Evolutionary conservation across 306 rosid genomes (phyloP).

Genomic region (Cicer bijugum): DNA sequence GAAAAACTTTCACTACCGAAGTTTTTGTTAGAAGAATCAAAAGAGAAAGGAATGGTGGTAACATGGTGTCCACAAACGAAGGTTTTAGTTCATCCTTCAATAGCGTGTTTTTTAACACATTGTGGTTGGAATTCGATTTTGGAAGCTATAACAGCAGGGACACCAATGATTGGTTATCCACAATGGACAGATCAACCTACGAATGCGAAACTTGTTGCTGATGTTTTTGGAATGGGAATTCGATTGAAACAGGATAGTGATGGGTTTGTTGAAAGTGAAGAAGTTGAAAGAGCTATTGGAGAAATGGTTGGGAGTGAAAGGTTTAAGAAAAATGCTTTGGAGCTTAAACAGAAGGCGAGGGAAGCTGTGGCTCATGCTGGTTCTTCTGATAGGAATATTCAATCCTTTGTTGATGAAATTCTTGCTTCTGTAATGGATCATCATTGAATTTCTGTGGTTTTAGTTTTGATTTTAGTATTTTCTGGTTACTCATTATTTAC

Average conservation of each 20-base stretch:
- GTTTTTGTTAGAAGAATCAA: conserved; percentile 48
- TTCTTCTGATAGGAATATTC: conserved; percentile 54
- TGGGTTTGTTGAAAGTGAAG: conserved; percentile 44
- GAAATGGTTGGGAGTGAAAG: conserved; percentile 43
- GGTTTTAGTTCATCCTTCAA: conserved; percentile 51
- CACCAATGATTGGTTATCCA: conserved; percentile 58
- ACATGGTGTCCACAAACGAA: conserved; percentile 60
- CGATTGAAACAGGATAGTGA: conserved; percentile 45
- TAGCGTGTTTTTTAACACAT: conserved; percentile 59
- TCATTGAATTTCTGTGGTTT: neutral
- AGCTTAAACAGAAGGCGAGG: conserved; percentile 48
- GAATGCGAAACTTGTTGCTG: conserved; percentile 54
- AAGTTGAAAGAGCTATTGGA: conserved; percentile 51
- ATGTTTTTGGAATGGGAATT: conserved; percentile 47
- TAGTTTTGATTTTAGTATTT: too few relatives aligned
- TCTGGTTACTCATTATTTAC: too few relatives aligned
- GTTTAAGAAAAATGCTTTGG: conserved; percentile 42
- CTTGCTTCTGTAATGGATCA: neutral
- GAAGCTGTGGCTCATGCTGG: conserved; percentile 50
- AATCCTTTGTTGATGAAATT: conserved; percentile 51
- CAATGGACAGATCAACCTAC: conserved; percentile 66
- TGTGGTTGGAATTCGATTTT: conserved; percentile 64
- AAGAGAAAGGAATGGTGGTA: conserved; percentile 51
- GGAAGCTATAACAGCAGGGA: conserved; percentile 52
- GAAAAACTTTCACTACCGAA: neutral